phyloP scores from a whole-genome alignment of 2,329 filamentous ascomycete species.

The Fusarium gaditjirri region DNA sequence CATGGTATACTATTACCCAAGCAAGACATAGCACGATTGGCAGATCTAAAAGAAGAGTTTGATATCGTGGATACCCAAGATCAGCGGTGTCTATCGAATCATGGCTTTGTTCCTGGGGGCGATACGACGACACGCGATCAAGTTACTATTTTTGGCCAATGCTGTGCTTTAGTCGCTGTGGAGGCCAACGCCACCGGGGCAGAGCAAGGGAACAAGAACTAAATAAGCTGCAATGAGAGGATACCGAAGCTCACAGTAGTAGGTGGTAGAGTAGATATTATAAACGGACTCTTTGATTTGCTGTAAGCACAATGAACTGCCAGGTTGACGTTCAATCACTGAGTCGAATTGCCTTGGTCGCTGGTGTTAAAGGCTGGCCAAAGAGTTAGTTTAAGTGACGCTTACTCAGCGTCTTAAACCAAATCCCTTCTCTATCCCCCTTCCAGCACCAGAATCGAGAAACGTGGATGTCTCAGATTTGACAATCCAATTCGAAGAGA shows the following conservation, averaged over 20 bases:
- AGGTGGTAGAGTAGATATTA: neutral
- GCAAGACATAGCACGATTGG: neutral
- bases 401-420: neutral
- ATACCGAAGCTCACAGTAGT: neutral
- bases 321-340: neutral
- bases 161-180: neutral
- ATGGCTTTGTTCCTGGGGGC: constrained; percentile 28
- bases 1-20: neutral
- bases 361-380: neutral
- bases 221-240: neutral
- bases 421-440: neutral
- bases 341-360: neutral
- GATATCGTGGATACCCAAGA: constrained; percentile 13
- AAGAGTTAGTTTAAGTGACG: neutral
- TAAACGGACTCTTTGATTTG: neutral
- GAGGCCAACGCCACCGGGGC: constrained; percentile 2
- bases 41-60: neutral
- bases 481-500: constrained; percentile 10
- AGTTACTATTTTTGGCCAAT: constrained; percentile 41
- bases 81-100: constrained; percentile 20
- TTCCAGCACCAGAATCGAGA: neutral
- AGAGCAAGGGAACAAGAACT: neutral
- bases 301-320: neutral
- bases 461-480: constrained; percentile 2
- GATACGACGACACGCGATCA: constrained; percentile 40